Percentiles rank a stretch among this genome's conserved stretches.
These are phyloP conservation scores for Mentha longifolia DNA, from an alignment of 257 asterid species.

Conservation along the genomic window DNA sequence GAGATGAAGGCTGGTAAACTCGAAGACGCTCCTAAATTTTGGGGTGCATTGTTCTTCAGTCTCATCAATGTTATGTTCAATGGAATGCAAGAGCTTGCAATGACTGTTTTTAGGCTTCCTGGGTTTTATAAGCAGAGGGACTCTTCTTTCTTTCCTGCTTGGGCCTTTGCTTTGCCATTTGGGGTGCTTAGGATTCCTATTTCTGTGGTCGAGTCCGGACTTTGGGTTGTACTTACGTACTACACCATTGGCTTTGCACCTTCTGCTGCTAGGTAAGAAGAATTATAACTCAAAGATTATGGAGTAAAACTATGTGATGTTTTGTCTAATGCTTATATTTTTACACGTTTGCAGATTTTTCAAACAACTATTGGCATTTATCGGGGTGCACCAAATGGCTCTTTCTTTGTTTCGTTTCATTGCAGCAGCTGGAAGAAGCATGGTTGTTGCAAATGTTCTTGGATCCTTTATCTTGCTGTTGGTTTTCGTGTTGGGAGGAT, in stretches of 20 bases:
- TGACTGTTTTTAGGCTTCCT: constrained; percentile 28
- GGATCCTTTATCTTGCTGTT: constrained; percentile 69
- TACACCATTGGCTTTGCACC: constrained; percentile 92
- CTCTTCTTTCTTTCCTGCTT: constrained; percentile 29
- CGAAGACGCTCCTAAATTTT: constrained; percentile 18
- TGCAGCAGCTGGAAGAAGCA: constrained; percentile 76
- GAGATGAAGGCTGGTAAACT: constrained; percentile 13
- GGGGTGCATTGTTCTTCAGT: constrained; percentile 30
- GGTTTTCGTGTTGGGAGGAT: constrained; percentile 83
- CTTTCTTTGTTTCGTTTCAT: constrained; percentile 80
- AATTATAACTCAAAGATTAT: neutral
- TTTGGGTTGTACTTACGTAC: constrained; percentile 78
- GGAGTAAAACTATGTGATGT: too few relatives aligned
- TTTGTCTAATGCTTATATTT: neutral
- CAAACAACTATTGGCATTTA: constrained; percentile 70
- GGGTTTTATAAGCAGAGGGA: constrained; percentile 32
- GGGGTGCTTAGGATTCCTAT: constrained; percentile 61
- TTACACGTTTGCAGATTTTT: constrained; percentile 55
- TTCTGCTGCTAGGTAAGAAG: constrained; percentile 55
- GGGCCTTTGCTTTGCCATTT: constrained; percentile 32
- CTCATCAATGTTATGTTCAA: constrained; percentile 28
- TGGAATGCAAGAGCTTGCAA: constrained; percentile 28
- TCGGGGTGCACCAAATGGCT: constrained; percentile 82
- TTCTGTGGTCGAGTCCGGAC: constrained; percentile 61
- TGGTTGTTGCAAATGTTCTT: constrained; percentile 71